Conservation (phyloP, 176 grass and related monocot species). For the Oryza glumipatula region DNA sequence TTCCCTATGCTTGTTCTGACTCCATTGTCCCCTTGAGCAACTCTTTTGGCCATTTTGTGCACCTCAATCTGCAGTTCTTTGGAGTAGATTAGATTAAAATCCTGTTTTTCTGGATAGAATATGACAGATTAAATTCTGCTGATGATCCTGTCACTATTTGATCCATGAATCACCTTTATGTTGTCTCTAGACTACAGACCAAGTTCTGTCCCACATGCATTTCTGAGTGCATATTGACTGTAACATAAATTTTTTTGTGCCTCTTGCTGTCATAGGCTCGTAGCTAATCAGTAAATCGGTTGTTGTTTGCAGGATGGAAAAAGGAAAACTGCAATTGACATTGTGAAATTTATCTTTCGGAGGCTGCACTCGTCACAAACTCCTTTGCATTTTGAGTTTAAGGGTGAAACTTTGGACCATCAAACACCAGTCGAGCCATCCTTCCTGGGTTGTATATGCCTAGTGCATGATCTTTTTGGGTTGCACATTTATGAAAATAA, state of each 20-base stretch:
- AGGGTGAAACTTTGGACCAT: neutral
- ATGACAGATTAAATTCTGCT: neutral
- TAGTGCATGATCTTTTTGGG: neutral
- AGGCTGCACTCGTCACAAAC: neutral
- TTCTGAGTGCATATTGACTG: neutral
- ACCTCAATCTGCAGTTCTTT: neutral
- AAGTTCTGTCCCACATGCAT: neutral
- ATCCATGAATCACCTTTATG: neutral
- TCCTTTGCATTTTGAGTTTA: constrained; percentile 5
- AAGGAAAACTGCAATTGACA: neutral
- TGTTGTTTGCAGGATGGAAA: neutral
- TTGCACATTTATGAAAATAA: neutral
- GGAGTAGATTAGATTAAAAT: neutral
- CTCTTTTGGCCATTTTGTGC: neutral
- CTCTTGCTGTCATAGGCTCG: neutral
- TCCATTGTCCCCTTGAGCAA: too few relatives aligned
- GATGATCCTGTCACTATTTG: neutral
- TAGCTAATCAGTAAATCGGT: neutral
- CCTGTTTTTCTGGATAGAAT: neutral
- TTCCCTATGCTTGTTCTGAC: neutral
- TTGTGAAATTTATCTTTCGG: neutral
- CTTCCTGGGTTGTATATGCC: neutral
- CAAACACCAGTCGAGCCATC: neutral
- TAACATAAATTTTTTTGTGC: neutral
- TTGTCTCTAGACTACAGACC: neutral